These are phyloP conservation scores for Yamadazyma spencermartinsiae DNA, from an alignment of 1,139 yeast genomes.

Conservation along the genomic window DNA sequence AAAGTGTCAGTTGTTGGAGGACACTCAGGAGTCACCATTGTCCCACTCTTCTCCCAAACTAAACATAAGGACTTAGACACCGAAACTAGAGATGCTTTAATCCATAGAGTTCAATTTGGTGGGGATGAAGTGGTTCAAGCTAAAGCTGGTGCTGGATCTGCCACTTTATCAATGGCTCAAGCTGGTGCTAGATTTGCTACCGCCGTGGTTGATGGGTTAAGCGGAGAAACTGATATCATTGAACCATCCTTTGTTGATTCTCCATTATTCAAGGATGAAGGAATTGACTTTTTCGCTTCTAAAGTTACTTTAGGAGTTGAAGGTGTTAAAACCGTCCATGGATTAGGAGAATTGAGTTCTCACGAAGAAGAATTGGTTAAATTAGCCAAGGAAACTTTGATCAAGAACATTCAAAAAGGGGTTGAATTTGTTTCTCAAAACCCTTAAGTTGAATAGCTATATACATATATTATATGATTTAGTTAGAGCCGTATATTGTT, in stretches of 20 bases:
- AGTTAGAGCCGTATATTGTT: too few relatives aligned
- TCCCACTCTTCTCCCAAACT: slow-evolving; percentile 77
- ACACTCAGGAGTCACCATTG: slow-evolving; percentile 94
- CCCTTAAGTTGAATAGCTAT: slow-evolving; percentile 34
- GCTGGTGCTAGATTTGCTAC: slow-evolving; percentile 84
- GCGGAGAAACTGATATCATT: slow-evolving; percentile 49
- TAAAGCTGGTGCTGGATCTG: slow-evolving; percentile 92
- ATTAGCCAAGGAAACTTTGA: slow-evolving; percentile 56
- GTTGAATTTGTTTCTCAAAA: slow-evolving; percentile 53
- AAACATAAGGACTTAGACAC: slow-evolving; percentile 48
- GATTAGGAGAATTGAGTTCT: slow-evolving; percentile 52
- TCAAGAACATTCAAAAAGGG: slow-evolving; percentile 60
- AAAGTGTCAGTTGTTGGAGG: slow-evolving; percentile 91
- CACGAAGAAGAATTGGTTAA: slow-evolving; percentile 60
- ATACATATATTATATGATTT: neutral
- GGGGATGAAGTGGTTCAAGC: slow-evolving; percentile 98
- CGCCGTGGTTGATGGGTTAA: slow-evolving; percentile 56
- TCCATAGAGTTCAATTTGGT: slow-evolving; percentile 91
- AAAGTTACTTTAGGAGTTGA: slow-evolving; percentile 59
- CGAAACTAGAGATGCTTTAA: slow-evolving; percentile 65
- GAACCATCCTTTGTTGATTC: slow-evolving; percentile 55
- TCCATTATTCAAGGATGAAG: slow-evolving; percentile 49
- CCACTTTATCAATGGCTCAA: slow-evolving; percentile 95
- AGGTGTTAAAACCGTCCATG: slow-evolving; percentile 60
- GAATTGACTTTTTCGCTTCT: slow-evolving; percentile 61